A percentile compares a stretch with the other conserved stretches of the same genome.
phyloP scores from a whole-genome alignment of 148 eudicot species.

The Dysphania ambrosioides region DNA sequence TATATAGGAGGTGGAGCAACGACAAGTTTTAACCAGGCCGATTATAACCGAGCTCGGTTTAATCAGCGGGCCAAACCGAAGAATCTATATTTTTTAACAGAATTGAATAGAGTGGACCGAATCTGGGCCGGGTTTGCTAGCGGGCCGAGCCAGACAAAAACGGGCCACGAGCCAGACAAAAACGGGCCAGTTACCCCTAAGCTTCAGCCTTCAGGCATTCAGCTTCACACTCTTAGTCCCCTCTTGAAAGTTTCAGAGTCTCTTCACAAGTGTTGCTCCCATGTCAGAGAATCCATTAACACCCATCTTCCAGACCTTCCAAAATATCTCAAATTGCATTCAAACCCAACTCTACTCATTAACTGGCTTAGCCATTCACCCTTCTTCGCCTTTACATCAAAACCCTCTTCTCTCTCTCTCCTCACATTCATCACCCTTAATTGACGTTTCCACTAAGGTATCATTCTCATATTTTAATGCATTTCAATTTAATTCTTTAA shows the following conservation, averaged over 20 bases:
- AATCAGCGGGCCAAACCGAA: no score
- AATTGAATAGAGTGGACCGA: no score
- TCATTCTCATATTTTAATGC: not conserved
- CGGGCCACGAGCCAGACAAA: no score
- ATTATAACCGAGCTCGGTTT: no score
- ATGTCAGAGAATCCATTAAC: conserved; percentile 67
- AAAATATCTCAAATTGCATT: conserved; percentile 46
- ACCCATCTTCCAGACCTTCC: conserved; percentile 38
- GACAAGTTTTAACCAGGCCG: no score
- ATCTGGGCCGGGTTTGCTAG: no score
- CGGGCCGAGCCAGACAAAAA: no score
- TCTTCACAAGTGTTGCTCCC: not conserved
- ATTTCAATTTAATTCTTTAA: not conserved
- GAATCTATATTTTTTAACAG: no score
- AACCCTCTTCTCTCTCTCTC: conserved; percentile 29
- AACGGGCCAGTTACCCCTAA: no score
- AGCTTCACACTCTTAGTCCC: not conserved
- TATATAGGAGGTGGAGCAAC: no score
- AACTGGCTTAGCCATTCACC: conserved; percentile 18
- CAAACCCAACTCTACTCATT: conserved; percentile 51
- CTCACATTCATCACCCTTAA: conserved; percentile 14
- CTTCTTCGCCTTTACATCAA: conserved; percentile 29
- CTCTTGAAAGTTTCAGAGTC: no score
- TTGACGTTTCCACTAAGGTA: conserved; percentile 15
- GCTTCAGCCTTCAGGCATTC: no score